phyloP scores from a whole-genome alignment of 192 early-diverging fungal species.

The Entophlyctis helioformis region DNA sequence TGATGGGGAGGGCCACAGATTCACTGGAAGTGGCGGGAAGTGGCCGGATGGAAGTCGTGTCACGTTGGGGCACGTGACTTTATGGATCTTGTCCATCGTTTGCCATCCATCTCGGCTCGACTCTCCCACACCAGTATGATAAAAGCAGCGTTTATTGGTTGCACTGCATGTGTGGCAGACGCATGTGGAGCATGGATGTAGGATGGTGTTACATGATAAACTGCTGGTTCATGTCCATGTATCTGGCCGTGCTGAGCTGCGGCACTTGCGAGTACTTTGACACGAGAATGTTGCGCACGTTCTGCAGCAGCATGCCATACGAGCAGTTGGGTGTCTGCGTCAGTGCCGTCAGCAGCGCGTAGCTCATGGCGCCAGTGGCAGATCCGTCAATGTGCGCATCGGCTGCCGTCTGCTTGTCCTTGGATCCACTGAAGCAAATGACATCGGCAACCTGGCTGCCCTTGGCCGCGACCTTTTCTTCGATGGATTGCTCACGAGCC shows the following conservation, averaged over 20 bases:
- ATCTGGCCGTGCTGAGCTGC: constrained; percentile 13
- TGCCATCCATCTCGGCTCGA: too few relatives aligned
- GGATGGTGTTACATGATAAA: constrained; percentile 15
- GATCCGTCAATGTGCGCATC: constrained; percentile 22
- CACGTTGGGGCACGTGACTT: too few relatives aligned
- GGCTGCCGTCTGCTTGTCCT: constrained; percentile 55
- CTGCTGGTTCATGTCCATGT: constrained; percentile 22
- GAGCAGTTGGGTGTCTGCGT: constrained; percentile 2
- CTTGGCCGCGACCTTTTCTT: constrained; percentile 4
- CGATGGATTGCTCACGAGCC: neutral
- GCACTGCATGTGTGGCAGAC: too few relatives aligned
- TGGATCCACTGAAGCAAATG: constrained; percentile 56
- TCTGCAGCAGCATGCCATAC: constrained; percentile 20
- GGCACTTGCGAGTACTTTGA: constrained; percentile 18
- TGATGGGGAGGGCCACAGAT: too few relatives aligned
- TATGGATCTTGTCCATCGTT: too few relatives aligned
- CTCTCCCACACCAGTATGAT: too few relatives aligned
- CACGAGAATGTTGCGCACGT: constrained; percentile 12
- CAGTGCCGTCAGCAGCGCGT: constrained; percentile 21
- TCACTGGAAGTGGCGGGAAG: too few relatives aligned
- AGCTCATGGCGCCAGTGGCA: constrained; percentile 30
- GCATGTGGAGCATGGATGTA: too few relatives aligned
- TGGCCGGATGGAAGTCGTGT: too few relatives aligned
- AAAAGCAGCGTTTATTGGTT: too few relatives aligned
- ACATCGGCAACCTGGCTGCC: constrained; percentile 43